Base-by-base conservation (phyloP, 306 rosid genomes). In the Vigna hirtella region DNA sequence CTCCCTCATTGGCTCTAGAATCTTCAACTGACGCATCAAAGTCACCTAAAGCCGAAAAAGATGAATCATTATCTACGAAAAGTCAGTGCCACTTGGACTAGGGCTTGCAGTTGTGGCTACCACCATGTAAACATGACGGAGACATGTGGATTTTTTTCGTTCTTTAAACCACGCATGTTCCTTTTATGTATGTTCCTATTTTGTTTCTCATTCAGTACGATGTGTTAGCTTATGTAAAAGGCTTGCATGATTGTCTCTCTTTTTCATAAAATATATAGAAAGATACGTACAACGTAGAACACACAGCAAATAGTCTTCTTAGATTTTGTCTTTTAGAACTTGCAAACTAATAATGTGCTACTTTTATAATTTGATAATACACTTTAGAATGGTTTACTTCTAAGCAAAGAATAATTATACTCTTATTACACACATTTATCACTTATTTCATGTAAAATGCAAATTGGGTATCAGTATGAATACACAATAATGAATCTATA, bases 1-100 rank as follows among this genome's bases (percentile, higher is more conserved):
- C 78, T 0, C 89, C 90, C 0, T 61, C 87, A 7, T 40, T 70
- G 5, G 77, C 85, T 0, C 87, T 84, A 1, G 78, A 75, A 45
- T 73, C 77, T 49, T 68, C 64, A 4, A 34, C 6, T 34, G 38
- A 34, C 7, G 38, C 38, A 34, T 4, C 7, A 4, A 34, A 4
- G 38, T 59, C 84, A 0, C 76, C 91, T 6, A 76, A 20, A 20
- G 22, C 22, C 0, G 22, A 20, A 20, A 20, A 20, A 75, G 84
- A 86, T 3, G 57, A 61, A 5, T 5, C 77, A 48, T 48, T 59
- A 4, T 79, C 86, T n/a, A 4, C 38, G 86, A 72, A 66, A 70
- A 16, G 28, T 63, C 20, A 18, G 20, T 18, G 20, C 20, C 20
- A 18, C 20, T 18, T 18, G 20, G 20, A 18, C 20, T 48, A 3